phyloP scores from a whole-genome alignment of 192 early-diverging fungal genomes.

The Umbelopsis ramanniana region DNA sequence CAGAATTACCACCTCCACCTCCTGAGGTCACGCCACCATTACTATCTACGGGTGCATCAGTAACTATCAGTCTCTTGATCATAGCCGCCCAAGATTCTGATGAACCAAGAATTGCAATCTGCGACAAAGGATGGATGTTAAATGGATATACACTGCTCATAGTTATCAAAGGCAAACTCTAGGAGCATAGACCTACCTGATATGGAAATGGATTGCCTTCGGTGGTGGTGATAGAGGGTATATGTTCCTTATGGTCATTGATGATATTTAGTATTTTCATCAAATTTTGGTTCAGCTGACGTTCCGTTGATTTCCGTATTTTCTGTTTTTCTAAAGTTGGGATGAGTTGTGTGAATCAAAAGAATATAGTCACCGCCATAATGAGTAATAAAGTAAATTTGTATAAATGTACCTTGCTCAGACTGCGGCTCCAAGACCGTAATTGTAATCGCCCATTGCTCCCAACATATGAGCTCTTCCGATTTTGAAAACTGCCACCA shows the following conservation, averaged over 20 bases:
- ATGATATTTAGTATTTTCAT: slow-evolving; percentile 57
- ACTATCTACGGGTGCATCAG: slow-evolving; percentile 33
- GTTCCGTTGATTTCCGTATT: slow-evolving; percentile 48
- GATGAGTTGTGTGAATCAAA: not conserved
- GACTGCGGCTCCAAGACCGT: slow-evolving; percentile 47
- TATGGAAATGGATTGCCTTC: slow-evolving; percentile 66
- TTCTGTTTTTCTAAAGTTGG: slow-evolving; percentile 47
- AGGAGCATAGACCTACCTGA: slow-evolving; percentile 44
- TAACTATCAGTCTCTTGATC: slow-evolving; percentile 58
- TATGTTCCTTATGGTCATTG: slow-evolving; percentile 68
- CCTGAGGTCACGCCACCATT: slow-evolving; percentile 1
- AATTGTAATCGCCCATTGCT: slow-evolving; percentile 64
- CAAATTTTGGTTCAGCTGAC: slow-evolving; percentile 50
- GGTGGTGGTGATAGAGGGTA: slow-evolving; percentile 63
- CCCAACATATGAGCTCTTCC: slow-evolving; percentile 63
- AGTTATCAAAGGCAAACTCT: not conserved
- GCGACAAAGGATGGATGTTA: not conserved
- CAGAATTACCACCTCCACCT: slow-evolving; percentile 4
- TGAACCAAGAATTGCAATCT: slow-evolving; percentile 56
- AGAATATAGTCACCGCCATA: no score
- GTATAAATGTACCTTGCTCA: slow-evolving; percentile 48
- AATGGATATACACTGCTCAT: not conserved
- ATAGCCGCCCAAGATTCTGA: slow-evolving; percentile 61
- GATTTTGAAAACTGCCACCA: slow-evolving; percentile 60
- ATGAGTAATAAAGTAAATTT: not conserved